Evolutionary conservation across 768 basidiomycete genomes (phyloP), one percentile per base, ranked within the genome.

Genomic region (Hygrophorus pudorinus): DNA sequence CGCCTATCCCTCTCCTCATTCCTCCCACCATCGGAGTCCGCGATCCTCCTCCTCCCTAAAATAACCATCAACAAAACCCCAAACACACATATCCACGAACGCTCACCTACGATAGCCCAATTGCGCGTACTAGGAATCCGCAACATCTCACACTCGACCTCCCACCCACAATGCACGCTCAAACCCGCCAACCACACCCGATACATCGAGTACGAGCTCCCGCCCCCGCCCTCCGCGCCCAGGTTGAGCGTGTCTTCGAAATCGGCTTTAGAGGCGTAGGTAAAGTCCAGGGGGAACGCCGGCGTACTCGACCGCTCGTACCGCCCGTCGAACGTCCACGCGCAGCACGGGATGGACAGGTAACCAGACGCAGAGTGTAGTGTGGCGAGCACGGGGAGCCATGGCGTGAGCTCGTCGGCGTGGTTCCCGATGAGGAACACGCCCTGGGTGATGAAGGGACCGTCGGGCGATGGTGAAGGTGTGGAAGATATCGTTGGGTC

Each of bases 391-490:
- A 96, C 72, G 0, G 94, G 89, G 0, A 91, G 60, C 93, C 93
- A 98, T 0, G 94, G 94, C 17, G 93, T 93, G 13, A 98, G 69
- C 53, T 98, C 94, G 64, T 98, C 94, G 0, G 93, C 85, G 60
- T 98, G 94, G 64, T 97, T 97, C 7, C 87, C 91, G 40, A 98
- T 85, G 46, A 98, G 63, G 63, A 96, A 98, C 2, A 69, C 62
- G 1, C 71, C 77, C 0, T 66, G 64, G 14, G 53, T 59, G 54
- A 68, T 58, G 48, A 61, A 67, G 8, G 49, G 49, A 31, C 50
- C 37, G 0, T 39, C 48, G 11, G 24, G 24, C 11, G 50, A 42
- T 31, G 44, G 8, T 6, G n/a, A n/a, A n/a, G n/a, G n/a, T n/a
- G n/a, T n/a, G n/a, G n/a, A n/a, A n/a, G n/a, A n/a, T n/a, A 52